Base-by-base conservation (phyloP, 192 early-diverging fungal genomes). In the Thamnidium elegans region DNA sequence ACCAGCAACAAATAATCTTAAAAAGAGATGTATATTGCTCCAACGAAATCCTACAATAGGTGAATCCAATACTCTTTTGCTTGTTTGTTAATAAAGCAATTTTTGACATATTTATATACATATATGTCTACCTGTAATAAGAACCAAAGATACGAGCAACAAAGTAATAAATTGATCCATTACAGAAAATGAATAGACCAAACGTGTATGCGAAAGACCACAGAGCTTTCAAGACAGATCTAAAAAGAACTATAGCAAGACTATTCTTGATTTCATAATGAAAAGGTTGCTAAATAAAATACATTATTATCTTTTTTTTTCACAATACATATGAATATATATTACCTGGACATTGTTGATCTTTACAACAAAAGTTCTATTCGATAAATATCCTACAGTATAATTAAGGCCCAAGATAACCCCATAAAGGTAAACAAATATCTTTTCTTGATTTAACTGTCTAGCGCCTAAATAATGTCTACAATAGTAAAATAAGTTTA, bases 41-140 rank as follows among this genome's bases (percentile, higher is more conserved):
- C 73, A 75, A 34, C 50, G 59, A 65, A 75, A 75, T 6, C 61
- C 50, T 39, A 66, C 46, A 2, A 75, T 52, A 9, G 73, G 68
- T 3, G 73, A 34, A 52, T 64, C 65, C 13, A 73, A 43, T 20
- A 64, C 34, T 26, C 36, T 15, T 43, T 31, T 55, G 1, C 3
- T 26, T 26, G 26, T 3, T 26, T 26, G 26, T 26, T 26, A 26
- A 3, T 2, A 26, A 26, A 26, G 26, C 26, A 26, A 1, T 26
- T 26, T 26, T 26, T 3, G 26, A 3, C 26, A 3, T 26, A 26
- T 26, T 26, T 26, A 26, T 26, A n/a, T n/a, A n/a, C n/a, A n/a
- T n/a, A n/a, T n/a, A n/a, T n/a, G n/a, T n/a, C n/a, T 63, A 63
- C 61, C 64, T 43, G 17, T 50, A 26, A n/a, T 48, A 66, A 20